A percentile compares a stretch with the other conserved stretches of the same genome.
Evolutionary conservation across 129 eudicot species (phyloP).

Genomic region (Daucus carota): DH1_v3.0 NC_030388.2:32785501-32786000

Average conservation of each 20-base stretch:
- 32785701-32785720: slow-evolving; percentile 18
- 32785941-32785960: slow-evolving; percentile 42
- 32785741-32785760: slow-evolving; percentile 23
- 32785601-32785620: slow-evolving; percentile 33
- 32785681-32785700: slow-evolving; percentile 22
- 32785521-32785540: slow-evolving; percentile 35
- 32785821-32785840: slow-evolving; percentile 65
- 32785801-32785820: slow-evolving; percentile 60
- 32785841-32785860: slow-evolving; percentile 31
- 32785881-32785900: slow-evolving; percentile 48
- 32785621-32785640: slow-evolving; percentile 11
- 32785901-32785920: slow-evolving; percentile 61
- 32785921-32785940: slow-evolving; percentile 54
- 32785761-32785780: slow-evolving; percentile 17
- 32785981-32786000: slow-evolving; percentile 54
- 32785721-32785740: slow-evolving; percentile 24
- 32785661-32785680: slow-evolving; percentile 17
- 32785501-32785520: background rate
- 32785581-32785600: slow-evolving; percentile 37
- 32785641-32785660: slow-evolving; percentile 27
- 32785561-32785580: slow-evolving; percentile 43
- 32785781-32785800: slow-evolving; percentile 27
- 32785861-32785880: slow-evolving; percentile 67
- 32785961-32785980: slow-evolving; percentile 73
- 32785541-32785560: slow-evolving; percentile 21